A percentile compares a stretch with the other conserved stretches of the same genome.
Conservation (phyloP, 2,329 filamentous ascomycete species). For the Penicillium decumbens region DNA sequence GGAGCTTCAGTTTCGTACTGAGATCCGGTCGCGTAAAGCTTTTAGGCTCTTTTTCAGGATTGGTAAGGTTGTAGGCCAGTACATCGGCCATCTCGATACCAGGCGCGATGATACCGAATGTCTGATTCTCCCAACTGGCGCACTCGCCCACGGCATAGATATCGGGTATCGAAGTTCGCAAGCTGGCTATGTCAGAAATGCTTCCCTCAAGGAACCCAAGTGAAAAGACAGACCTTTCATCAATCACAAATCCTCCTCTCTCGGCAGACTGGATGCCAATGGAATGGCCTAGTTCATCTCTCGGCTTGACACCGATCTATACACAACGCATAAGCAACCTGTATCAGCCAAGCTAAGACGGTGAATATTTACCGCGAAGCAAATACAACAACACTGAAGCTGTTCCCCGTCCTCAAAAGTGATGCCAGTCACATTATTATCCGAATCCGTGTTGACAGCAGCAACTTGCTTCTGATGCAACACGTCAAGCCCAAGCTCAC, state of each 20-base stretch:
- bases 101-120: constrained; percentile 82
- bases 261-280: constrained; percentile 69
- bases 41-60: constrained; percentile 64
- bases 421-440: constrained; percentile 67
- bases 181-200: constrained; percentile 22
- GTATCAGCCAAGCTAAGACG: neutral
- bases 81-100: constrained; percentile 92
- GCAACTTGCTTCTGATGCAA: constrained; percentile 71
- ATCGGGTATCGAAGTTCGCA: constrained; percentile 65
- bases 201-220: constrained; percentile 7
- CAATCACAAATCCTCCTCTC: constrained; percentile 64
- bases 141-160: constrained; percentile 90
- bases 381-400: constrained; percentile 74
- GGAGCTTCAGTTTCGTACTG: constrained; percentile 84
- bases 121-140: constrained; percentile 81
- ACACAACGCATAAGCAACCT: constrained; percentile 1
- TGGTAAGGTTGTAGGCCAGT: constrained; percentile 84
- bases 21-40: constrained; percentile 77
- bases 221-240: constrained; percentile 31
- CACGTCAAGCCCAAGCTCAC: constrained; percentile 72
- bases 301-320: constrained; percentile 70
- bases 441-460: constrained; percentile 62
- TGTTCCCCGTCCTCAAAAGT: constrained; percentile 74
- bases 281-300: constrained; percentile 68
- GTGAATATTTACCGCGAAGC: constrained; percentile 61